Conservation (phyloP, 805 yeast species). For the Dipodascopsis tothii region DNA sequence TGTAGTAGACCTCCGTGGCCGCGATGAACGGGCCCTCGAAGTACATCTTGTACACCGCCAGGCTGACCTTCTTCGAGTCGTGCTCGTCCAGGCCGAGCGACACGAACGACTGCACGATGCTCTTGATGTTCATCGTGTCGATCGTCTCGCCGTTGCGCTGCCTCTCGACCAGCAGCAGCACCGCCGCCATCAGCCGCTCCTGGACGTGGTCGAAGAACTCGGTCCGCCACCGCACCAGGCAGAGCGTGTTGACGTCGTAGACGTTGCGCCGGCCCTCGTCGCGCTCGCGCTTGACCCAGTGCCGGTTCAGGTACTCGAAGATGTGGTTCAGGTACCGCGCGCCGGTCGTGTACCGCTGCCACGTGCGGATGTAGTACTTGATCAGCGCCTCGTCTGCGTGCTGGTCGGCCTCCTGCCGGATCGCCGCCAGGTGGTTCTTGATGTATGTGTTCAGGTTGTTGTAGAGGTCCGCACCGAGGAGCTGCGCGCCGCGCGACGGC, state of each 20-base stretch:
- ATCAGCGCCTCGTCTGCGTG: conserved; percentile 60
- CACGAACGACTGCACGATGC: conserved; percentile 80
- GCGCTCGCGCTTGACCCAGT: conserved; percentile 95
- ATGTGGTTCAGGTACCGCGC: conserved; percentile 88
- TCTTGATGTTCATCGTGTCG: conserved; percentile 55
- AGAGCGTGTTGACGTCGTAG: conserved; percentile 82
- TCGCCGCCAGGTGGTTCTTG: conserved; percentile 39
- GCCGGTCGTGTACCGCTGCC: conserved; percentile 86
- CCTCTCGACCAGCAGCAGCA: conserved; percentile 63
- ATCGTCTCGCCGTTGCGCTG: conserved; percentile 76
- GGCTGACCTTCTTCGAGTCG: conserved; percentile 77
- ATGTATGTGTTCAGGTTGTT: conserved; percentile 61
- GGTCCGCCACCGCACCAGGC: conserved; percentile 81
- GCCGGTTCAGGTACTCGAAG: conserved; percentile 89
- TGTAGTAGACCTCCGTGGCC: conserved; percentile 49
- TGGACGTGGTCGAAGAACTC: conserved; percentile 66
- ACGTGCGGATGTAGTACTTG: conserved; percentile 74
- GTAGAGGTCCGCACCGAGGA: conserved; percentile 84
- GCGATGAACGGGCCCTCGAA: conserved; percentile 74
- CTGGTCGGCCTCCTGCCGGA: conserved; percentile 36
- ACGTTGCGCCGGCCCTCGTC: conserved; percentile 86
- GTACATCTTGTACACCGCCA: conserved; percentile 68
- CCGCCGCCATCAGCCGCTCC: conserved; percentile 54
- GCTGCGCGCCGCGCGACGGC: conserved; percentile 17
- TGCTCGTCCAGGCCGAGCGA: conserved; percentile 83